Base-by-base conservation (phyloP, 1,284 basidiomycete genomes). In the Pascua guehoae region DNA sequence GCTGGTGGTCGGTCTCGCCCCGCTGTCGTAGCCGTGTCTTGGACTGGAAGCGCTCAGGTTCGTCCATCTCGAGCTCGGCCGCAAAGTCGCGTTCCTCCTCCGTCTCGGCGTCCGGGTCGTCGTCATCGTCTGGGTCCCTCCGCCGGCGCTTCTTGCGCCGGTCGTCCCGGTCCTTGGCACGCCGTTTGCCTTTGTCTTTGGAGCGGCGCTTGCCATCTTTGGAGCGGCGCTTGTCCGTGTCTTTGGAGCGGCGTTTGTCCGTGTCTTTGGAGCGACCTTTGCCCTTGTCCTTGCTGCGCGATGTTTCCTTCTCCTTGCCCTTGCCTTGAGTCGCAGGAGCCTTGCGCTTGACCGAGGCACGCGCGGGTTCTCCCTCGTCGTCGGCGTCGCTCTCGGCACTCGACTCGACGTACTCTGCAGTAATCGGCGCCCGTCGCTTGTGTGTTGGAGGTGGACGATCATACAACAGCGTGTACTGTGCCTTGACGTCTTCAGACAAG, bases 11-110 rank as follows among this genome's bases (percentile, higher is more conserved):
- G 24, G 62, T 43, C 64, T 70, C 64, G 37, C 54, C 56, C 4
- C 37, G 44, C 8, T 54, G 39, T 8, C 67, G 65, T 9, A 69
- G 50, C n/a, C 70, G 57, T 66, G 78, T 63, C 51, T 84, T 84
- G 78, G 61, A 85, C 76, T 78, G 83, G 79, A 59, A 70, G 39
- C 68, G 57, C 45, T 71, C 68, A 9, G 71, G 68, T 48, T 69
- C 61, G 57, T 75, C 74, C 56, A 72, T 56, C 45, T 87, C 82
- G n/a, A 88, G 76, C 57, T 86, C 85, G 38, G 83, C 81, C 32
- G 82, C 68, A 60, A 32, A 32, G 24, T 32, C 24, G 24, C 84
- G 80, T 45, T 79, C 81, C 46, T 82, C 79, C 16, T 78, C 80
- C 5, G 82, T 57, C 43, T 60, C 62, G 8, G 57, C 52, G 16